Evolutionary conservation across 208 protist genomes (phyloP), one percentile per base, ranked within the genome.

Genomic region (Kentomonas sorsogonicus): DNA sequence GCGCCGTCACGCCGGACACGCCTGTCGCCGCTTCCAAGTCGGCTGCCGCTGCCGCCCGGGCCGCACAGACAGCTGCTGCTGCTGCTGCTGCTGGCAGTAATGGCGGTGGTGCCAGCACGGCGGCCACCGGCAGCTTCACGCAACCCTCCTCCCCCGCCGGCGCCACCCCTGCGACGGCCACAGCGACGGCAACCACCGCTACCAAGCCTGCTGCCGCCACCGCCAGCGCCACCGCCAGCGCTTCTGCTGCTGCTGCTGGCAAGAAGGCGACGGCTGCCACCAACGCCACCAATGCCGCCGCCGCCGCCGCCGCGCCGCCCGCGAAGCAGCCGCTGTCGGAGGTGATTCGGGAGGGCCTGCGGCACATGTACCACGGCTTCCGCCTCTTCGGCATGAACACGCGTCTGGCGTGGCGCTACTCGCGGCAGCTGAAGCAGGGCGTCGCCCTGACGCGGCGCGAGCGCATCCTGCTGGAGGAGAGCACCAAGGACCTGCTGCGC

Each of bases 401-500:
- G 30, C 70, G 75, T 9, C 70, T 95, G 34, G 88, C 88, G 22
- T 92, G 85, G 85, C 87, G 84, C 60, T 92, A 92, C 60, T 90
- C 82, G 23, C 77, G 83, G 10, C 88, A 89, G 48, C 69, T 95
- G 39, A 90, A 89, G 62, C 69, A 74, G 25, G 88, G 88, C 29
- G 83, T 92, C 29, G 84, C 88, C 31, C 75, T 95, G 29, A 95
- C 88, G 18, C 69, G 88, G 23, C 88, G 88, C 20, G 88, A 95
- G 66, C 82, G 88, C 3, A 66, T 90, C 41, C 73, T 95, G n/a
- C 66, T 99, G 38, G 80, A 97, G 43, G 86, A 89, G 39, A 97
- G 94, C 27, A 91, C 92, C 3, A 82, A 86, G 18, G 97, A 99
- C 74, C 63, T 98, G 45, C 64, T 98, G 31, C 89, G 96, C 23